phyloP scores from a whole-genome alignment of 495 filamentous ascomycete species.

The Tuber brumale region DNA sequence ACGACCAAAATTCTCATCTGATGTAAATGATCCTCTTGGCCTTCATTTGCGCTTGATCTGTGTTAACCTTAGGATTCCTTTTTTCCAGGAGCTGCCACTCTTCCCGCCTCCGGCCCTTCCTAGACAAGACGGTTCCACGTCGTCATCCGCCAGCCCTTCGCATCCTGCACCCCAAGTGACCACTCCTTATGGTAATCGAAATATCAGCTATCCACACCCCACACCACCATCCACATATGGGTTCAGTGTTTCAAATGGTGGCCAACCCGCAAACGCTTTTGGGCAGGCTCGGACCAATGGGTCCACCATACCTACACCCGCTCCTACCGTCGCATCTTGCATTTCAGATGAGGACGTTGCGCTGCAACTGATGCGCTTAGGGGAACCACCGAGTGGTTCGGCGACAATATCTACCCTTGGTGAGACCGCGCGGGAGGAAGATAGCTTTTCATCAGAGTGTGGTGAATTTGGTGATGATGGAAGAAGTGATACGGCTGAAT shows the following conservation, averaged over 20 bases:
- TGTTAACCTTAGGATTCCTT: slow-evolving; percentile 23
- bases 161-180: slow-evolving; percentile 55
- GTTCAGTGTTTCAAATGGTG: slow-evolving; percentile 21
- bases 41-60: slow-evolving; percentile 17
- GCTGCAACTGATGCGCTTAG: slow-evolving; percentile 87
- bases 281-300: slow-evolving; percentile 29
- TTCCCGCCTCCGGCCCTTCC: slow-evolving; percentile 66
- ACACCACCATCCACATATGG: slow-evolving; percentile 37
- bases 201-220: slow-evolving; percentile 53
- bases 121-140: slow-evolving; percentile 49
- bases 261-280: slow-evolving; percentile 27
- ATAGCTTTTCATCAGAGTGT: slow-evolving; percentile 74
- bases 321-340: slow-evolving; percentile 86
- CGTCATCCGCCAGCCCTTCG: slow-evolving; percentile 86
- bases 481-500: slow-evolving; percentile 60
- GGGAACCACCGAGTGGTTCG: slow-evolving; percentile 84
- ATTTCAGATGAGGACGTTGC: slow-evolving; percentile 98
- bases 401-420: slow-evolving; percentile 87
- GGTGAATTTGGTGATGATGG: slow-evolving; percentile 74
- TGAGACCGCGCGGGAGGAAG: slow-evolving; percentile 63
- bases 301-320: slow-evolving; percentile 71
- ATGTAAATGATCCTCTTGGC: slow-evolving; percentile 28
- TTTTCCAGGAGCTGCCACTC: slow-evolving; percentile 75
- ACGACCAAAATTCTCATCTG: slow-evolving; percentile 71
- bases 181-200: slow-evolving; percentile 51